phyloP scores from a whole-genome alignment of 495 filamentous ascomycete species.

The Aspergillus saccharolyticus region DNA sequence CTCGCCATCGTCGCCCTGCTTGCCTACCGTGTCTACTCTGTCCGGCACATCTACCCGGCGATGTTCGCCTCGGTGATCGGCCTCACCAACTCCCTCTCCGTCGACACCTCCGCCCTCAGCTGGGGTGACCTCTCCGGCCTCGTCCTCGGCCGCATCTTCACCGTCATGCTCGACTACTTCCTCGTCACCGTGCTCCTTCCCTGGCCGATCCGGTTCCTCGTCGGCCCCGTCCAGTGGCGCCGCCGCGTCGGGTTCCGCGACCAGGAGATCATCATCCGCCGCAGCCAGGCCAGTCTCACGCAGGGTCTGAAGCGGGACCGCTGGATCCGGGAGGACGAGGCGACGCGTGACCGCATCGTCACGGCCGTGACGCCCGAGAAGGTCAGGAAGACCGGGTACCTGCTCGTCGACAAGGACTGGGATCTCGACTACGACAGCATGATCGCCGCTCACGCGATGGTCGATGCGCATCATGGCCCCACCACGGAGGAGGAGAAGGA shows the following conservation, averaged over 20 bases:
- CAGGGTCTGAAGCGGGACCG: slow-evolving; percentile 34
- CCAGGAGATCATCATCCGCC: slow-evolving; percentile 69
- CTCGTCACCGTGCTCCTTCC: slow-evolving; percentile 62
- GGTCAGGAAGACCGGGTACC: slow-evolving; percentile 69
- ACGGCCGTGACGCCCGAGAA: slow-evolving; percentile 60
- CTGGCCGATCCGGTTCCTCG: slow-evolving; percentile 73
- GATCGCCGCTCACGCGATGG: slow-evolving; percentile 59
- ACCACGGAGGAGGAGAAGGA: too few species aligned
- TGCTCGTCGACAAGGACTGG: slow-evolving; percentile 74
- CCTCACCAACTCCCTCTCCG: slow-evolving; percentile 50
- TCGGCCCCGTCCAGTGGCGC: slow-evolving; percentile 63
- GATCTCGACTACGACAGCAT: slow-evolving; percentile 76
- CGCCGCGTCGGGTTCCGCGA: slow-evolving; percentile 62
- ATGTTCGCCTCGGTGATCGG: slow-evolving; percentile 59
- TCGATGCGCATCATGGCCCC: slow-evolving; percentile 44
- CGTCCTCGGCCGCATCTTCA: slow-evolving; percentile 49
- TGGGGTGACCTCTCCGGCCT: slow-evolving; percentile 46
- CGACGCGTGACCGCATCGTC: slow-evolving; percentile 45
- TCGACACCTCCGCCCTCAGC: slow-evolving; percentile 48
- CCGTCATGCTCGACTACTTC: slow-evolving; percentile 66
- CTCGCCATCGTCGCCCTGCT: slow-evolving; percentile 53
- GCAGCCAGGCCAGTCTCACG: slow-evolving; percentile 46
- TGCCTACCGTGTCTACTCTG: slow-evolving; percentile 54
- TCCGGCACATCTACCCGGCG: slow-evolving; percentile 60
- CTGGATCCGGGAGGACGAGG: slow-evolving; percentile 45